A percentile compares a stretch with the other conserved stretches of the same genome.
These are phyloP conservation scores for Panellus pusillus DNA, from an alignment of 768 basidiomycete species.

Conservation along the genomic window DNA sequence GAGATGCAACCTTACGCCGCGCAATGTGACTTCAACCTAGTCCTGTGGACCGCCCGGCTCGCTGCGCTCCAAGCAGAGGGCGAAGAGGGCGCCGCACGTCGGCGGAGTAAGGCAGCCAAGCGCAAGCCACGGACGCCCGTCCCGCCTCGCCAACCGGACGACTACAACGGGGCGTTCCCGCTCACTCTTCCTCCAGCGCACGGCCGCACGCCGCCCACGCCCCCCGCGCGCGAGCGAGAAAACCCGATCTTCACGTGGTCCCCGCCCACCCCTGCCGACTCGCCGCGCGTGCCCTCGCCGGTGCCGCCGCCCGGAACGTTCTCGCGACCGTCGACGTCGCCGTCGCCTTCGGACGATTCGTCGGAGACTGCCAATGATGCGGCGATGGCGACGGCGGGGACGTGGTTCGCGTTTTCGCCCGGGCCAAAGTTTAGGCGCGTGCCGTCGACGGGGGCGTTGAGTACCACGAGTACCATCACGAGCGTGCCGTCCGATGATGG, in stretches of 20 bases:
- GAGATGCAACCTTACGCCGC: constrained; percentile 69
- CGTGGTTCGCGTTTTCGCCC: constrained; percentile 3
- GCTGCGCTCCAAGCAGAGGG: constrained; percentile 35
- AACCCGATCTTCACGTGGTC: not conserved
- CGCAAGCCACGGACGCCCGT: not conserved
- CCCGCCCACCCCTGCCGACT: constrained; percentile 12
- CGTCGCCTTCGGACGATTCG: constrained; percentile 3
- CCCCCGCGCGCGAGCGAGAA: not conserved
- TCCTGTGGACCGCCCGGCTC: constrained; percentile 61
- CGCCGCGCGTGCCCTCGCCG: constrained; percentile 4
- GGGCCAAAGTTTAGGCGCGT: constrained; percentile 2
- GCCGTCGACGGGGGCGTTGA: constrained; percentile 11
- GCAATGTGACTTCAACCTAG: constrained; percentile 69
- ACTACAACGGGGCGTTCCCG: constrained; percentile 38
- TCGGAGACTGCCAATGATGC: constrained; percentile 6
- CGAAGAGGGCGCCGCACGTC: constrained; percentile 8
- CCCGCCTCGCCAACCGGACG: constrained; percentile 45
- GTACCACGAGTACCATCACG: constrained; percentile 22
- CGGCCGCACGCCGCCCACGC: constrained; percentile 6
- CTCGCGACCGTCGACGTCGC: constrained; percentile 1
- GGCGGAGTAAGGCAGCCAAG: constrained; percentile 17
- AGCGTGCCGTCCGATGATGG: constrained; percentile 6
- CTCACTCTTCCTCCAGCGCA: constrained; percentile 35
- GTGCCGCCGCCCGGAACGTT: constrained; percentile 5
- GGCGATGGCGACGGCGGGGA: constrained; percentile 14